Percentiles rank a stretch among this genome's conserved stretches.
Conservation (phyloP, 2,329 filamentous ascomycete species). For the Botrytis deweyae region DNA sequence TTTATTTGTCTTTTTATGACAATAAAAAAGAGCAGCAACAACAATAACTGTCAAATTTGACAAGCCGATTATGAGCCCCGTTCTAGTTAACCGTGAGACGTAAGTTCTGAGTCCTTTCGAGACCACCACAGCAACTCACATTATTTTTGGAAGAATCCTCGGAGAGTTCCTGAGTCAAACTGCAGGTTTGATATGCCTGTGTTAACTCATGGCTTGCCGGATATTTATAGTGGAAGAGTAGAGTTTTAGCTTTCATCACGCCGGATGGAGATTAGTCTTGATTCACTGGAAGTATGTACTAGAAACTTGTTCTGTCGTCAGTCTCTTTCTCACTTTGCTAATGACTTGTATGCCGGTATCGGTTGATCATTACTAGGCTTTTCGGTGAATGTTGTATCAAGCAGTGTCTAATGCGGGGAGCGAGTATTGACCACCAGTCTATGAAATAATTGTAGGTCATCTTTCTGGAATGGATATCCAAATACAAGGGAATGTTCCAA, state of each 20-base stretch:
- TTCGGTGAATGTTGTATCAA: neutral
- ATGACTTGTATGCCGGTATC: no score
- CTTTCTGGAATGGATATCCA: rapidly evolving
- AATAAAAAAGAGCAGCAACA: no score
- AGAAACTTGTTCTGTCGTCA: neutral
- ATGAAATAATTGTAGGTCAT: neutral
- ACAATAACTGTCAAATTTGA: neutral
- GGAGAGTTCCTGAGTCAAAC: rapidly evolving
- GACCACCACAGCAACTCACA: no score
- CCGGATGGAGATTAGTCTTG: rapidly evolving
- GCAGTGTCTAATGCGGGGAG: neutral
- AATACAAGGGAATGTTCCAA: neutral
- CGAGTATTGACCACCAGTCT: rapidly evolving
- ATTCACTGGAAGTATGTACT: neutral
- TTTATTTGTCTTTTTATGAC: no score
- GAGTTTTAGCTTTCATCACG: neutral
- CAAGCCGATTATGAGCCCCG: no score
- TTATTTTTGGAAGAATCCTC: neutral
- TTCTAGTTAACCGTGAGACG: neutral
- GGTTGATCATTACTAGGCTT: neutral
- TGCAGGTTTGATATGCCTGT: neutral
- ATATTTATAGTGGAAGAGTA: neutral
- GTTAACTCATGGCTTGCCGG: no score
- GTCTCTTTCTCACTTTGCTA: no score
- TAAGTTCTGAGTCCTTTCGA: neutral